Evolutionary conservation across 1,284 basidiomycete species (phyloP), one percentile per base, ranked within the genome.

Genomic region (Pascua guehoae): DNA sequence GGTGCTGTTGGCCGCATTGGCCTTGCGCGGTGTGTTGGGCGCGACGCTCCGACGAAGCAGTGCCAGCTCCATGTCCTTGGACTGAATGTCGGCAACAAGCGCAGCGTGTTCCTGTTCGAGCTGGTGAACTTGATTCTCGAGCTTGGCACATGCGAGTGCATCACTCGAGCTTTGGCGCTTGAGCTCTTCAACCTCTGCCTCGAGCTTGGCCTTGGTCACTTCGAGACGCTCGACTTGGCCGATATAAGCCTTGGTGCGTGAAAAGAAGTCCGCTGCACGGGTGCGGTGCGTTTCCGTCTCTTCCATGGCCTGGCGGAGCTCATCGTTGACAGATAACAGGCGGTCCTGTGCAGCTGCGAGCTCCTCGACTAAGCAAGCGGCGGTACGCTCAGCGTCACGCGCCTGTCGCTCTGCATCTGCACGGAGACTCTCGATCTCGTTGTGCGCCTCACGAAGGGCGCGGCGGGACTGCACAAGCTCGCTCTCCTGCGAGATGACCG

Each of bases 221-320:
- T 63, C 65, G 24, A 50, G 16, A n/a, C 48, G 37, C 16, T 73
- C 68, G 36, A 73, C 63, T 55, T 71, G 68, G 15, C 47, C 18
- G 14, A 66, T 45, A 46, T 63, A 71, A 2, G 57, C 45, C n/a
- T 56, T 40, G 14, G 68, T 48, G 9, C 69, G 58, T 37, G 65
- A 67, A 16, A 39, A 55, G 44, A 46, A 41, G 17, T 52, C 55
- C 2, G 46, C 32, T 10, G 55, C 55, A 5, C 49, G 49, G 32
- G n/a, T 16, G 50, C 55, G 55, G 41, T 57, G 50, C 17, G 11
- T 41, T 24, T 57, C 55, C 18, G 38, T 11, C 18, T 37, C 41
- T 32, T 48, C 55, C 8, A 40, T 15, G 11, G 49, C 37, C 16
- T 17, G 16, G 36, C 18, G 14, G n/a, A 52, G 50, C 11, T 51